Evolutionary conservation across 2,329 filamentous ascomycete species (phyloP), one percentile per base, ranked within the genome.

Genomic region (Ceratocystis destructans): DNA sequence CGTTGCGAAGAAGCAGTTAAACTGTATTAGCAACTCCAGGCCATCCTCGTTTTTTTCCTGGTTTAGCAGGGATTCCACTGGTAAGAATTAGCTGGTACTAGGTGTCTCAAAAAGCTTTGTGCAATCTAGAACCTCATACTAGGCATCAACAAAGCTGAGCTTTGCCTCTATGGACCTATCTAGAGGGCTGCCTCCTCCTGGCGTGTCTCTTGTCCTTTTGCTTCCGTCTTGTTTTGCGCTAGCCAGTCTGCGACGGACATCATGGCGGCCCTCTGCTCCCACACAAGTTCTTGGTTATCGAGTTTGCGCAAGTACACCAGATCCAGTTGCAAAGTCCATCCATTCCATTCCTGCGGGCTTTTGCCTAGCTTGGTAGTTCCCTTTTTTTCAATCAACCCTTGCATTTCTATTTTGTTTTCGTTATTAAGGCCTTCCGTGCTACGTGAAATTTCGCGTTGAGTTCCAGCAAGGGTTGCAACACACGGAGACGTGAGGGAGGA

Each of bases 271-370:
- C 37, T 41, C 37, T 41, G 37, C 8, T 12, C 37, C 37, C 12
- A 10, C 37, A 12, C 8, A 41, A 41, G 37, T 41, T 41, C 10
- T 3, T 10, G 10, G 37, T 4, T 12, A 8, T 12, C 10, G 37
- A 4, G 37, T 41, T 41, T 41, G 10, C 37, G 37, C 37, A 41
- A 4, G 37, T 33, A 33, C n/a, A 61, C 28, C 57, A 33, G 33
- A 59, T 17, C 4, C 15, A 50, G 46, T n/a, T 59, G 53, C 53
- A 59, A 59, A 59, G 53, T 31, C 53, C 53, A 59, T 33, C 53
- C 53, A 45, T 62, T 59, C 28, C 53, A 37, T 59, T 31, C 61
- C 61, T 62, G 7, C 44, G 25, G 61, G 17, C 20, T 20, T n/a
- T 12, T 41, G 37, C 37, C 37, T 41, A 41, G 41, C 28, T 44